Conservation (phyloP, 2,329 filamentous ascomycete genomes). For the Alternaria ethzedia region DNA sequence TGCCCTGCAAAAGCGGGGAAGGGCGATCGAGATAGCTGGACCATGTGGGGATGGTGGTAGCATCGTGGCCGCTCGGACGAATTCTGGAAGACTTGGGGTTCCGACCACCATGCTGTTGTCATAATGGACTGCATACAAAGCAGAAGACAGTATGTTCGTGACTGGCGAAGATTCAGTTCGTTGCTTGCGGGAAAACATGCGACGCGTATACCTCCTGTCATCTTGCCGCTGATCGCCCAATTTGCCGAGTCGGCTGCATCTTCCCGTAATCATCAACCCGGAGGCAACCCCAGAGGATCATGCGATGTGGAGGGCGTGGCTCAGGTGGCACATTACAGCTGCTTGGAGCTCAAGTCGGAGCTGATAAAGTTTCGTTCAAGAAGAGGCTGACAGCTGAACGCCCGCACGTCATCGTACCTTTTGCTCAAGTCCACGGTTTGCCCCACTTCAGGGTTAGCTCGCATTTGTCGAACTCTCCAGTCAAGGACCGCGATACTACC, state of each 20-base stretch:
- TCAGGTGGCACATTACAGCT: not conserved
- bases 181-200: not conserved
- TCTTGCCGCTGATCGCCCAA: not conserved
- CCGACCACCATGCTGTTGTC: not conserved
- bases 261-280: not conserved
- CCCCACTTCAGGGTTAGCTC: not conserved
- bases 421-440: not conserved
- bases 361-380: not conserved
- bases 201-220: not conserved
- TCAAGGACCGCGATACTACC: not conserved
- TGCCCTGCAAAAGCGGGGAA: constrained; percentile 21
- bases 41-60: not conserved
- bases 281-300: not conserved
- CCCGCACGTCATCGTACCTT: not conserved
- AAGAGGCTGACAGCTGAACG: not conserved
- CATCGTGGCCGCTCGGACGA: not conserved
- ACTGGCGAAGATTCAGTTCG: not conserved
- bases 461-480: not conserved
- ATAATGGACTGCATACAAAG: not conserved
- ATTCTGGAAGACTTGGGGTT: constrained; percentile 11
- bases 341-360: not conserved
- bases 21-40: constrained; percentile 2
- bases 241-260: not conserved
- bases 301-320: not conserved
- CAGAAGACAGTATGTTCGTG: not conserved